Percentiles rank a stretch among this genome's conserved stretches.
Evolutionary conservation across 73 alveolate species (phyloP).

Genomic region (Blepharisma japonicum): DNA sequence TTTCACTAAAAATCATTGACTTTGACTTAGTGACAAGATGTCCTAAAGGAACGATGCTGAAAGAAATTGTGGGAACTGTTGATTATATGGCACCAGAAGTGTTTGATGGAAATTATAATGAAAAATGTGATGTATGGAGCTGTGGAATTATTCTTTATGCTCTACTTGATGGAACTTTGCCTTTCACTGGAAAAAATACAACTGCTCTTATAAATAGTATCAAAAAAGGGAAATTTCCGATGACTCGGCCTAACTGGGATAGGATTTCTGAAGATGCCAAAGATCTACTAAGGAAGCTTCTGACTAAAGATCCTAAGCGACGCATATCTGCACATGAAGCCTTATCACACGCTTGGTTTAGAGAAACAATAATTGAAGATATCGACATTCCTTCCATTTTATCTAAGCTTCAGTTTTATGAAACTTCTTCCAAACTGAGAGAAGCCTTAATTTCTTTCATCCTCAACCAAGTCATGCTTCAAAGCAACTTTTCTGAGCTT

Average conservation of each 20-base stretch:
- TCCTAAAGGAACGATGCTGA: slow-evolving; percentile 17
- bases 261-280: neutral
- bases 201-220: slow-evolving; percentile 2
- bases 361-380: too few relatives aligned
- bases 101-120: slow-evolving; percentile 13
- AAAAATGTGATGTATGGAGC: slow-evolving; percentile 26
- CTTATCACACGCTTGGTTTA: neutral
- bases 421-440: slow-evolving; percentile 18
- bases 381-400: too few relatives aligned
- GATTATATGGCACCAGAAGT: slow-evolving; percentile 33
- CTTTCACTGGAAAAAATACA: slow-evolving; percentile 21
- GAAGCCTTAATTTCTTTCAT: slow-evolving; percentile 54
- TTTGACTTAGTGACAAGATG: slow-evolving; percentile 23
- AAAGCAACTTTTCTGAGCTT: slow-evolving; percentile 35
- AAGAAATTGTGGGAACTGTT: slow-evolving; percentile 29
- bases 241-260: neutral
- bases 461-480: slow-evolving; percentile 34
- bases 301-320: neutral
- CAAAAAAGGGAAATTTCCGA: neutral
- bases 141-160: slow-evolving; percentile 22
- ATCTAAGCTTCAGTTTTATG: too few relatives aligned
- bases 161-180: slow-evolving; percentile 1
- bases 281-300: neutral
- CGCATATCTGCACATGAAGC: neutral
- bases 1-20: slow-evolving; percentile 39